phyloP scores from a whole-genome alignment of 257 asterid species.

The Oldenlandia corymbosa region DNA sequence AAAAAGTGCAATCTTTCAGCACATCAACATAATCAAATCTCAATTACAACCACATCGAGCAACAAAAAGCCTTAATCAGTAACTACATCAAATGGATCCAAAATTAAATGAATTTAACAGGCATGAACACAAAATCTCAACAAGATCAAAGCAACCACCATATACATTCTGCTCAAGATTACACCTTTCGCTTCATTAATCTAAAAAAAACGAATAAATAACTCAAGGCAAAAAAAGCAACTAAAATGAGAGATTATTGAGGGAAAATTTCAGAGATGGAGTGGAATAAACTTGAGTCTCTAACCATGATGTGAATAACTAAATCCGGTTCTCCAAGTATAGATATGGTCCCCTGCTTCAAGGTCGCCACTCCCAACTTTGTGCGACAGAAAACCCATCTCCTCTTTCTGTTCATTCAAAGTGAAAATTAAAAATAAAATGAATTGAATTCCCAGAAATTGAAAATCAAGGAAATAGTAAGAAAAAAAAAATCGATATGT shows the following conservation, averaged over 20 bases:
- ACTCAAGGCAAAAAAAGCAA: no score
- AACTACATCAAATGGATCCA: no score
- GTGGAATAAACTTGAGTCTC: neutral
- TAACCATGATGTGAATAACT: constrained; percentile 34
- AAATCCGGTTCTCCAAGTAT: constrained; percentile 28
- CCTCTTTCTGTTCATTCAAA: neutral
- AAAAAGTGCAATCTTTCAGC: no score
- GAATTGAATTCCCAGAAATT: neutral
- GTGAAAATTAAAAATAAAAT: no score
- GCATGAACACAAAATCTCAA: neutral
- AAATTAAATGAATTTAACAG: no score
- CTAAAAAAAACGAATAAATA: neutral
- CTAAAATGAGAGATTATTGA: no score
- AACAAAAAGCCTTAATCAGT: no score
- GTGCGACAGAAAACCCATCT: constrained; percentile 27
- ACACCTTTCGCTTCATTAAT: no score
- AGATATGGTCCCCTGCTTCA: constrained; percentile 30
- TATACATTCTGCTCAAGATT: neutral
- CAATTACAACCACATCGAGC: no score
- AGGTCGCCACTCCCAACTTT: constrained; percentile 16
- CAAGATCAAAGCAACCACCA: no score
- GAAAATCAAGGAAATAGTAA: neutral
- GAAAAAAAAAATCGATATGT: neutral
- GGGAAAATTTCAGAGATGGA: neutral
- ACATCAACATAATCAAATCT: neutral